Conservation (phyloP, 163 green algal genomes). For the Prototheca cutis region DNA sequence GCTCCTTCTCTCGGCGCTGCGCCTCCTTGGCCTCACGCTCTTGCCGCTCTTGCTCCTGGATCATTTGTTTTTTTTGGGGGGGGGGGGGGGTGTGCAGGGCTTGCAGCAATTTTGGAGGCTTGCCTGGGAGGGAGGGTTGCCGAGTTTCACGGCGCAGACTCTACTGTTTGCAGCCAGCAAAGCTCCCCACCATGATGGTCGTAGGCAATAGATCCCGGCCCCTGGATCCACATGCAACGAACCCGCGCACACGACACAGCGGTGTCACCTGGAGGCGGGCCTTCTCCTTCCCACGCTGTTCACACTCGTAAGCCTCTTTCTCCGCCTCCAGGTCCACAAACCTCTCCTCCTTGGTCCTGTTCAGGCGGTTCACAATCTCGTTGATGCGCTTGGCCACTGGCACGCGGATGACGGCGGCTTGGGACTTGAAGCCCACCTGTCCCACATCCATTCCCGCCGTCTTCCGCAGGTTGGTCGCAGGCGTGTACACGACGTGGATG, state of each 20-base stretch:
- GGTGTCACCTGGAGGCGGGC: conserved; percentile 34
- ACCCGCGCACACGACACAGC: too few relatives aligned
- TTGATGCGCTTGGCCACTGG: conserved; percentile 65
- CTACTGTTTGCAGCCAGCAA: too few relatives aligned
- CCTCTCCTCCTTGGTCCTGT: conserved; percentile 77
- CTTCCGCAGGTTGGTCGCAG: conserved; percentile 89
- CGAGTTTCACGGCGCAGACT: too few relatives aligned
- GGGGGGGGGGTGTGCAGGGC: too few relatives aligned
- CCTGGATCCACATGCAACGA: too few relatives aligned
- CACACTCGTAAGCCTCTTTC: conserved; percentile 35
- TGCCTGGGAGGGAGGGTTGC: too few relatives aligned
- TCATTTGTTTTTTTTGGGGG: too few relatives aligned
- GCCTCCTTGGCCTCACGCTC: conserved; percentile 62
- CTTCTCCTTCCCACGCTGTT: conserved; percentile 35
- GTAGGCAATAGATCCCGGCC: too few relatives aligned
- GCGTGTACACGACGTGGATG: conserved; percentile 81
- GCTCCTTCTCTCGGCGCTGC: conserved; percentile 41
- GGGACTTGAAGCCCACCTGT: conserved; percentile 82
- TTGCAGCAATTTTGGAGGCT: too few relatives aligned
- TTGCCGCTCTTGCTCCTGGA: conserved; percentile 13
- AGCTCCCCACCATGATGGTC: too few relatives aligned
- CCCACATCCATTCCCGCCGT: conserved; percentile 82
- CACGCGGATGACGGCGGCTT: conserved; percentile 58
- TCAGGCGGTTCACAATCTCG: conserved; percentile 91
- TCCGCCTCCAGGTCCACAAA: conserved; percentile 48